Evolutionary conservation across 108 stramenopile genomes (phyloP).

Genomic region (Skeletonema costatum): DNA sequence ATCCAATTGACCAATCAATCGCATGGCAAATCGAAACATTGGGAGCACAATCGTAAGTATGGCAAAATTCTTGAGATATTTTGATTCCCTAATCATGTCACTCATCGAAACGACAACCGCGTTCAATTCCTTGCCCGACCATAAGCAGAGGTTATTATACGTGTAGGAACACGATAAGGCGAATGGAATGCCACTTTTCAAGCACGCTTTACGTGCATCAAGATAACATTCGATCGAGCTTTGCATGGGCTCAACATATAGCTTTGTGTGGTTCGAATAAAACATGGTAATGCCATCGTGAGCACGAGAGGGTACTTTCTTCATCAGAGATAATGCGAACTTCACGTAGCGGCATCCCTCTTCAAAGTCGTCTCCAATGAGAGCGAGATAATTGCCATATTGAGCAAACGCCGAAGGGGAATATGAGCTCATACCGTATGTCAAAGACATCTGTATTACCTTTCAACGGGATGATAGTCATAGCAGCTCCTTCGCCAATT

Average conservation of each 20-base stretch:
- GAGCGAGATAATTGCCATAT: constrained; percentile 16
- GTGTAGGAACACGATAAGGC: not conserved
- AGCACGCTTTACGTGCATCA: not conserved
- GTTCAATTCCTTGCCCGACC: constrained; percentile 7
- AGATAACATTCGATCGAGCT: constrained; percentile 3
- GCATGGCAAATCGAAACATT: not conserved
- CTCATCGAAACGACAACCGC: not conserved
- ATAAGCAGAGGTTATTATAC: not conserved
- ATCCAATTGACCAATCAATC: not conserved
- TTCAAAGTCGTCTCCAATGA: not conserved
- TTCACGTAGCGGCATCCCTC: not conserved
- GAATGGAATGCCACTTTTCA: constrained; percentile 3
- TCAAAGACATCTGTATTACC: constrained; percentile 18
- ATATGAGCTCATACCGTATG: constrained; percentile 13
- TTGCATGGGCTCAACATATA: constrained; percentile 4
- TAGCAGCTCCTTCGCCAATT: not conserved
- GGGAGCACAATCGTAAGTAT: not conserved
- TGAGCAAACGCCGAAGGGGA: constrained; percentile 18
- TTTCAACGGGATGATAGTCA: constrained; percentile 4
- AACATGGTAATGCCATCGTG: not conserved
- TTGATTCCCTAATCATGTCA: not conserved
- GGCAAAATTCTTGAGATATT: not conserved
- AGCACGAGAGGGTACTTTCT: too few species aligned
- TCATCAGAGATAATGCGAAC: too few species aligned
- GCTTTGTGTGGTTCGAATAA: not conserved